A percentile compares a stretch with the other conserved stretches of the same genome.
Evolutionary conservation across 192 early-diverging fungal genomes (phyloP).

Genomic region (Coemansia sp.): DNA sequence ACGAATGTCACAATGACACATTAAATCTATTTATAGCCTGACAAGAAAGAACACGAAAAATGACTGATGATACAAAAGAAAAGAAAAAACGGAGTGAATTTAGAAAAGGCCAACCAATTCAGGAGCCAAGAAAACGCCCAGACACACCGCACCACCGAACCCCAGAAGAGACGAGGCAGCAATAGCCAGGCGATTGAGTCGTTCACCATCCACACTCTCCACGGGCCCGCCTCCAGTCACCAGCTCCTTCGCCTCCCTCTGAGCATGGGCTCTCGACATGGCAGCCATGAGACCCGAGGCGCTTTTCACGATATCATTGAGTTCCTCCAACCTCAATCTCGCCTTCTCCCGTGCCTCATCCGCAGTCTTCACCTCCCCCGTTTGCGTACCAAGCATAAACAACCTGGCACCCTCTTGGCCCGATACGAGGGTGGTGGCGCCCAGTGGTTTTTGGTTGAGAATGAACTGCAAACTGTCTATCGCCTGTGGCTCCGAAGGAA

Average conservation of each 20-base stretch:
- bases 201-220: no score
- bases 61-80: background rate
- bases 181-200: background rate
- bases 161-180: background rate
- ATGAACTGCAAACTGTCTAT: constrained; percentile 23
- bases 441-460: constrained; percentile 16
- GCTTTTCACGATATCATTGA: constrained; percentile 10
- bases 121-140: background rate
- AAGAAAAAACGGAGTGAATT: background rate
- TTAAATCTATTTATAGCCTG: background rate
- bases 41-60: background rate
- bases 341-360: constrained; percentile 11
- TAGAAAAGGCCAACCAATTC: background rate
- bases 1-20: background rate
- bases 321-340: constrained; percentile 8
- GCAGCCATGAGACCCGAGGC: constrained; percentile 10
- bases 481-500: constrained; percentile 14
- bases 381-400: background rate
- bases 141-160: background rate
- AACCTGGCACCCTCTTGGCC: background rate
- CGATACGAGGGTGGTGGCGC: background rate
- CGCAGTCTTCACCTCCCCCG: constrained; percentile 11
- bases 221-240: no score
- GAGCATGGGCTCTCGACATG: background rate
- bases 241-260: background rate